Base-by-base conservation (phyloP, 2,329 filamentous ascomycete genomes). In the Ophiocordyceps camponoti-saundersi region DNA sequence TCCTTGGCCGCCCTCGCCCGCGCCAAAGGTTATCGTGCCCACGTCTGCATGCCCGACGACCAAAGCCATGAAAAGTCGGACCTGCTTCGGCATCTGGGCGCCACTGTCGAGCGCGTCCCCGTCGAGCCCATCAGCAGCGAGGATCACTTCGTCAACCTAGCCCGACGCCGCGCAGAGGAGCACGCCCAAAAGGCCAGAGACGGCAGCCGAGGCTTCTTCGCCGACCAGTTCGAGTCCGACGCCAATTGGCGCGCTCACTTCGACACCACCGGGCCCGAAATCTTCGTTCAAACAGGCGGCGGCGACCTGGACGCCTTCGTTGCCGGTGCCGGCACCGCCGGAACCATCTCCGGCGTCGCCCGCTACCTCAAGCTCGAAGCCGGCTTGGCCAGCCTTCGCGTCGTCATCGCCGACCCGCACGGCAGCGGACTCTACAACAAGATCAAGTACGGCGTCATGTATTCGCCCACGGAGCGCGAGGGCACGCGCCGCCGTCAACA, bases 11-110 rank as follows among this genome's bases (percentile, higher is more conserved):
- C 85, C 1, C 77, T 98, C 45, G 89, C 87, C 45, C 77, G 89
- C 54, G 89, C 92, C 21, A 77, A 80, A 62, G 92, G 92, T 32
- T 96, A 96, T 67, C 77, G 82, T 53, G 88, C 88, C 30, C 85
- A 96, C 64, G 96, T 98, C 53, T 95, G 87, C 70, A 96, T 98
- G 88, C 90, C 92, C 44, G 80, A 86, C 59, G 92, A 98, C 67
- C 84, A 93, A 69, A 79, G 82, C 48, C 68, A 72, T 48, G 92
- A 98, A 63, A 98, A 98, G 65, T 86, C 84, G 6, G 82, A 90
- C 56, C 75, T 98, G 40, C 78, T 98, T 42, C 75, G 82, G 53
- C 90, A 92, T 60, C 79, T 98, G 12, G 92, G 92, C 55, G 92
- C 92, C 41, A 77, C 78, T n/a, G 90, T 98, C 26, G 89, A 95